Conservation (phyloP, 2,329 filamentous ascomycete genomes). For the Mycocentrospora acerina region DNA sequence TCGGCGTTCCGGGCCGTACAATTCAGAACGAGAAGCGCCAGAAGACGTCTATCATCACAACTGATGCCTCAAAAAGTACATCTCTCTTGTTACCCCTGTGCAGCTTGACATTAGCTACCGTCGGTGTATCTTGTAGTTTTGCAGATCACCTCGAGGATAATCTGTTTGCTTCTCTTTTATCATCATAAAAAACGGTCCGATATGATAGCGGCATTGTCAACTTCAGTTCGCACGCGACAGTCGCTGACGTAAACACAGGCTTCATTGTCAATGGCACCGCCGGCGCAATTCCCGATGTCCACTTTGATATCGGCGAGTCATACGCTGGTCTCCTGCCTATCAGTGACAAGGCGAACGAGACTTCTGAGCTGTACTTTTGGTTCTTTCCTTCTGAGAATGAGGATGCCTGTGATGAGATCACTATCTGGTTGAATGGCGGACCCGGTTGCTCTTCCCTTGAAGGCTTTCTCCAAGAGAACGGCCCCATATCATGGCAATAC, state of each 20-base stretch:
- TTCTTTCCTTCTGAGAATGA: conserved; percentile 57
- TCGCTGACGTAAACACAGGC: conserved; percentile 21
- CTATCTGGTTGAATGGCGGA: conserved; percentile 50
- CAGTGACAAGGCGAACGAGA: conserved; percentile 47
- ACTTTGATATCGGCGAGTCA: conserved; percentile 48
- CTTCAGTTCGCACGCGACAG: no score
- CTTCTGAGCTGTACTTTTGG: conserved; percentile 56
- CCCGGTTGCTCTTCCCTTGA: conserved; percentile 52
- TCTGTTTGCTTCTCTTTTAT: no score
- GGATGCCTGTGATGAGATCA: conserved; percentile 51
- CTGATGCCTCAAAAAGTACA: conserved; percentile 35
- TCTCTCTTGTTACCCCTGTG: neutral
- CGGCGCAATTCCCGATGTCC: conserved; percentile 49
- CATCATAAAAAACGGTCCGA: no score
- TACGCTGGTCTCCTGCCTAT: conserved; percentile 57
- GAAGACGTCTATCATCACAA: conserved; percentile 39
- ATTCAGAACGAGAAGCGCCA: conserved; percentile 25
- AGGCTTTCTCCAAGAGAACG: conserved; percentile 53
- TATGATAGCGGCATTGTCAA: no score
- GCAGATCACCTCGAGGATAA: no score
- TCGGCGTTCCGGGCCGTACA: conserved; percentile 18
- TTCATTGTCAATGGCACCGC: conserved; percentile 42
- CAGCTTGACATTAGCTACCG: no score
- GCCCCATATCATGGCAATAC: conserved; percentile 50
- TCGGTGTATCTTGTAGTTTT: no score